These are phyloP conservation scores for Marchantia polymorpha DNA, from an alignment of 225 moss, liverwort and hornwort species.

Conservation along the genomic window DNA sequence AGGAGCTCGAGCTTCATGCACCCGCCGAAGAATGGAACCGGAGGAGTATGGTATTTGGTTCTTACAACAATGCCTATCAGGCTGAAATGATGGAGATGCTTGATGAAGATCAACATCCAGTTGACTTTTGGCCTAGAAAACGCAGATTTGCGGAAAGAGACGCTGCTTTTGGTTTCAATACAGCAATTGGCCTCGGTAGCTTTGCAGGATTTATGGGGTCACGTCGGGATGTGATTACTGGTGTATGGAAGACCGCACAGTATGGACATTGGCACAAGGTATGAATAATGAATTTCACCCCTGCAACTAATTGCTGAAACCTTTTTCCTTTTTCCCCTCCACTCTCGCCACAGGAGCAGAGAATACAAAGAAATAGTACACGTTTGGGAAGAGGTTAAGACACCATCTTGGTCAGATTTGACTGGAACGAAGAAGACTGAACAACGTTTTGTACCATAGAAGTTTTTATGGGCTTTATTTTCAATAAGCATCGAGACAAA, in stretches of 20 bases:
- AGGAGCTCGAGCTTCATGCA: conserved; percentile 96
- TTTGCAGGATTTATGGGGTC: conserved; percentile 81
- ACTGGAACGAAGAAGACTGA: background rate
- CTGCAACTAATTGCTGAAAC: too few species aligned
- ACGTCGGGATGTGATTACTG: conserved; percentile 79
- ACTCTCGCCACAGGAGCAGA: too few species aligned
- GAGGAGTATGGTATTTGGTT: conserved; percentile 51
- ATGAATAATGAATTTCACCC: background rate
- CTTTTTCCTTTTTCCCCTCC: too few species aligned
- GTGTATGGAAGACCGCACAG: conserved; percentile 69
- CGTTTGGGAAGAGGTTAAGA: too few species aligned
- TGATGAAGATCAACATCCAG: conserved; percentile 55
- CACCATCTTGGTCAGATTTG: background rate
- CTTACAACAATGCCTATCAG: conserved; percentile 37
- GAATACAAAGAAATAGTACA: too few species aligned
- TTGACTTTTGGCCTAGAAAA: conserved; percentile 82
- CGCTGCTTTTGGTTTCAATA: conserved; percentile 84
- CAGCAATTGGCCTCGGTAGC: conserved; percentile 81
- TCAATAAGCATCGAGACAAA: background rate
- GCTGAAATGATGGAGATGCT: conserved; percentile 36
- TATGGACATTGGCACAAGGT: conserved; percentile 97
- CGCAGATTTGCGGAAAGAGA: conserved; percentile 78
- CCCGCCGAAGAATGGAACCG: conserved; percentile 94
- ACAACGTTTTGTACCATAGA: background rate
- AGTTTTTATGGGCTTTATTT: too few species aligned